These are phyloP conservation scores for Ceratobasidium sp. DNA, from an alignment of 1,284 basidiomycete species.

Conservation along the genomic window DNA sequence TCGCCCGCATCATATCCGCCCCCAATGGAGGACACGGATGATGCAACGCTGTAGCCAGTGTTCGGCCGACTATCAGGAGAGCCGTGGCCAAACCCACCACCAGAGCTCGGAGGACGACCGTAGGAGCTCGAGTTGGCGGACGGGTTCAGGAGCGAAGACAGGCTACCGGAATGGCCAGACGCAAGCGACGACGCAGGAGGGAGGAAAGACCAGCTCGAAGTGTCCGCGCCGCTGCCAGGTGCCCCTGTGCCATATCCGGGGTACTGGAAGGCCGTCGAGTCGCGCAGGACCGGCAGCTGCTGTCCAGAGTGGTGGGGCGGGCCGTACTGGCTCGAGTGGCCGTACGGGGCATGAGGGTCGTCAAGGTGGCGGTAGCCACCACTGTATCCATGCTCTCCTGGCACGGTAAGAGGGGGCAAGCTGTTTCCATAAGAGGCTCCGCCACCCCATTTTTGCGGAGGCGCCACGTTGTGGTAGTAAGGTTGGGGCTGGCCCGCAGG, in stretches of 20 bases:
- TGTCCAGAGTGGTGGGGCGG: constrained; percentile 11
- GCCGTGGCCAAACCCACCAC: constrained; percentile 50
- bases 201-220: constrained; percentile 38
- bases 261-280: constrained; percentile 36
- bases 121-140: constrained; percentile 46
- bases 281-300: constrained; percentile 39
- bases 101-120: constrained; percentile 43
- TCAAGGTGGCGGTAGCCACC: constrained; percentile 36
- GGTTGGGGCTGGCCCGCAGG: constrained; percentile 30
- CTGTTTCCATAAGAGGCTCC: constrained; percentile 67
- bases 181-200: constrained; percentile 63
- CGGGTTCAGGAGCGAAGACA: constrained; percentile 80
- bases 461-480: constrained; percentile 39
- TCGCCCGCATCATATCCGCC: constrained; percentile 29
- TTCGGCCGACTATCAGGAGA: constrained; percentile 84
- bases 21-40: constrained; percentile 34
- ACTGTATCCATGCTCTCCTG: constrained; percentile 50
- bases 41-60: constrained; percentile 80
- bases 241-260: constrained; percentile 36
- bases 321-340: constrained; percentile 32
- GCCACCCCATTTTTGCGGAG: constrained; percentile 20
- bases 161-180: constrained; percentile 62
- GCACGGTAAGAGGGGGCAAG: constrained; percentile 82
- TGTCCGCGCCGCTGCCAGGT: constrained; percentile 28
- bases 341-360: constrained; percentile 37